A percentile compares a stretch with the other conserved stretches of the same genome.
These are phyloP conservation scores for Coemansia sp. DNA, from an alignment of 192 early-diverging fungal genomes.

Conservation along the genomic window DNA sequence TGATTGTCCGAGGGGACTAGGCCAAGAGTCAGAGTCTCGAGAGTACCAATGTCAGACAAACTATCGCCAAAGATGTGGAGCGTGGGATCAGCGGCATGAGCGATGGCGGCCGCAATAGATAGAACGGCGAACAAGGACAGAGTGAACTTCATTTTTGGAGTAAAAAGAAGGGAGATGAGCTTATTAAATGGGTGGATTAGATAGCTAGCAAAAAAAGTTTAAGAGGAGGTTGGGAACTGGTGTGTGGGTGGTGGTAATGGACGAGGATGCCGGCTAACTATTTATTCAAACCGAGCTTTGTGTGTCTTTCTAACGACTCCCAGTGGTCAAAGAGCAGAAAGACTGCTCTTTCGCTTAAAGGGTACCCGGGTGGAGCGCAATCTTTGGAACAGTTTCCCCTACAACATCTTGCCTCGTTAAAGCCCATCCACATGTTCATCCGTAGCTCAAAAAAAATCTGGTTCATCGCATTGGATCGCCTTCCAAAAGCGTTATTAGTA, in stretches of 20 bases:
- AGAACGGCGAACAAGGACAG: background rate
- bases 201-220: background rate
- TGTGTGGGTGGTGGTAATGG: background rate
- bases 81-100: slow-evolving; percentile 20
- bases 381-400: too few relatives aligned
- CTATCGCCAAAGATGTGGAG: slow-evolving; percentile 40
- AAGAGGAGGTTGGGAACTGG: background rate
- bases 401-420: too few relatives aligned
- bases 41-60: slow-evolving; percentile 29
- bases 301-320: background rate
- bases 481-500: too few relatives aligned
- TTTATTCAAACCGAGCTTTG: background rate
- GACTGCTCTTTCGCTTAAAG: background rate
- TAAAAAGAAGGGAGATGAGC: background rate
- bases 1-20: slow-evolving; percentile 25
- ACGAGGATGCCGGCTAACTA: background rate
- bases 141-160: background rate
- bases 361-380: background rate
- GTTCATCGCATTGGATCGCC: background rate
- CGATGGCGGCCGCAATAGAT: background rate
- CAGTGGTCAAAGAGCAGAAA: background rate
- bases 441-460: background rate
- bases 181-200: background rate
- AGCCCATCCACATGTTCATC: too few relatives aligned
- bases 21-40: slow-evolving; percentile 24